A percentile compares a stretch with the other conserved stretches of the same genome.
Conservation (phyloP, 352 stramenopile genomes). For the Phytophthora constricta region DNA sequence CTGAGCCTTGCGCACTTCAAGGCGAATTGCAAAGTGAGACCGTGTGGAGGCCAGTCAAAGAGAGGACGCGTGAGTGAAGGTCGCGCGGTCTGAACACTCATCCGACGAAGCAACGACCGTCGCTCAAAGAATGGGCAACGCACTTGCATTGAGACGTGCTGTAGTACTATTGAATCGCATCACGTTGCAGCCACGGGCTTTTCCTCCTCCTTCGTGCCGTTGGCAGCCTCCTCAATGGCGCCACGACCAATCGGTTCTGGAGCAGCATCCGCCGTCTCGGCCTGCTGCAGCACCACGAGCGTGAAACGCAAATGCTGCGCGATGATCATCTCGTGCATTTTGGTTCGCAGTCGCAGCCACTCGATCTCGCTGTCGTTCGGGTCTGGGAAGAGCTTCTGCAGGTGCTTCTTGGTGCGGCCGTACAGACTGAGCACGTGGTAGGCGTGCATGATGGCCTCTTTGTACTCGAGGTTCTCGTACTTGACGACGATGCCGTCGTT, state of each 20-base stretch:
- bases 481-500: constrained; percentile 95
- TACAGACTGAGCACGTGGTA: constrained; percentile 92
- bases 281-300: constrained; percentile 86
- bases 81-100: too few relatives aligned
- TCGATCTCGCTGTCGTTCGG: constrained; percentile 90
- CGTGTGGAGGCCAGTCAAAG: background rate
- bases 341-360: constrained; percentile 89
- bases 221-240: constrained; percentile 42
- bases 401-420: constrained; percentile 81
- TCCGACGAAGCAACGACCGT: too few relatives aligned
- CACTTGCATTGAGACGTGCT: too few relatives aligned
- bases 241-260: constrained; percentile 31
- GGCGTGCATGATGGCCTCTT: constrained; percentile 91
- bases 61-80: background rate
- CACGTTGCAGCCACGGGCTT: constrained; percentile 48
- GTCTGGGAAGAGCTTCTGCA: constrained; percentile 88
- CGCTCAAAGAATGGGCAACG: too few relatives aligned
- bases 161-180: constrained; percentile 9
- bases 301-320: constrained; percentile 89
- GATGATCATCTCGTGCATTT: constrained; percentile 94
- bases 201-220: constrained; percentile 51
- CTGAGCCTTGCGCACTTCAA: background rate
- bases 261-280: constrained; percentile 39
- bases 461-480: constrained; percentile 93
- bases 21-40: constrained; percentile 12